These are phyloP conservation scores for Cladosporium sp. DNA, from an alignment of 2,329 filamentous ascomycete species.

Conservation along the genomic window DNA sequence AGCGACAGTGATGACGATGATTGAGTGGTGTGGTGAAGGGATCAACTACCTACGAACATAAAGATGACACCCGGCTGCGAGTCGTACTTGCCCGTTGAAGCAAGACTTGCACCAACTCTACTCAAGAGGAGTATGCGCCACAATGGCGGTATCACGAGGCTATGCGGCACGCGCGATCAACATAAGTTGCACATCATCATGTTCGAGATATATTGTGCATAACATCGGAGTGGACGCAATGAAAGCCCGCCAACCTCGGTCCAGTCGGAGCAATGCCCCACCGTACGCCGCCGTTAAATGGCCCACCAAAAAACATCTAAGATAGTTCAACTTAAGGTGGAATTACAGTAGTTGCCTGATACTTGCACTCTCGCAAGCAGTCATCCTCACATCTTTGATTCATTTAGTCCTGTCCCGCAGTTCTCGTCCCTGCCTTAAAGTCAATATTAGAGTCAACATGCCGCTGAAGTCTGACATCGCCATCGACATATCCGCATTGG, in stretches of 20 bases:
- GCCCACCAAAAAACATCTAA: not conserved
- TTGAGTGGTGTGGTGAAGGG: not conserved
- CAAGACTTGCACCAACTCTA: not conserved
- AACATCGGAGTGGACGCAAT: not conserved
- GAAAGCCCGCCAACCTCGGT: conserved; percentile 5
- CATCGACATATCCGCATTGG: conserved; percentile 47
- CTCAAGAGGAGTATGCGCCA: not conserved
- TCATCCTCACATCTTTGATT: not conserved
- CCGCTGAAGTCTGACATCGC: conserved; percentile 41
- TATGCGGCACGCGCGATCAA: not conserved
- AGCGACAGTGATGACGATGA: conserved; percentile 72
- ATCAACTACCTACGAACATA: not conserved
- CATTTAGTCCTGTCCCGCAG: not conserved
- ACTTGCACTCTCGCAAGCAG: not conserved
- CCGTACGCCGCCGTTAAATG: not conserved
- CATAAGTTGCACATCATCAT: not conserved
- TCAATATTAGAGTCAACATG: conserved; percentile 29
- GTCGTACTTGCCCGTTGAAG: not conserved
- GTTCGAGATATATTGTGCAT: not conserved
- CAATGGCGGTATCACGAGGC: not conserved
- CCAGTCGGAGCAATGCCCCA: not conserved
- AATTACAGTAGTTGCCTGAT: not conserved
- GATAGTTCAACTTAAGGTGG: not conserved
- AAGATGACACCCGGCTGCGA: not conserved
- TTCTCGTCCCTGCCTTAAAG: not conserved